A percentile compares a stretch with the other conserved stretches of the same genome.
phyloP scores from a whole-genome alignment of 176 grass and related monocot genomes.

The Oryza glumipatula region DNA sequence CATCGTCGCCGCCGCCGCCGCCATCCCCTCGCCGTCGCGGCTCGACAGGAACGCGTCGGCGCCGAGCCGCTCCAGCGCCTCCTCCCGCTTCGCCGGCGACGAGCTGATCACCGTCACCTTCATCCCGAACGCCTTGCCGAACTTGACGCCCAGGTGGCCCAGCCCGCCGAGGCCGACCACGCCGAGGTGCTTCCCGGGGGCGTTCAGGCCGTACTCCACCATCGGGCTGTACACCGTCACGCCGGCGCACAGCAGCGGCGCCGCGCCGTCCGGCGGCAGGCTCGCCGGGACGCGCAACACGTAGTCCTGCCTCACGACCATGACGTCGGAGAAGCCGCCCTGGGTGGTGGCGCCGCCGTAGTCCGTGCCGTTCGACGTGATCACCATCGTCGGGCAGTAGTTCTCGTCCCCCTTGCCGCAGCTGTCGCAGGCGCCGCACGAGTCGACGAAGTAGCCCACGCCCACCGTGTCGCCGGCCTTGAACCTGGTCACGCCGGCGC shows the following conservation, averaged over 20 bases:
- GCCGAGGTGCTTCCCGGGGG: slow-evolving; percentile 48
- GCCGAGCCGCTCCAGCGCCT: slow-evolving; percentile 50
- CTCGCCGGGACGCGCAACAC: slow-evolving; percentile 36
- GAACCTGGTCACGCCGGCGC: slow-evolving; percentile 44
- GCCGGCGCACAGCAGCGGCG: slow-evolving; percentile 42
- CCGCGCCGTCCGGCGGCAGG: slow-evolving; percentile 42
- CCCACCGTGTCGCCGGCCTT: slow-evolving; percentile 57
- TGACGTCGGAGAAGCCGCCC: slow-evolving; percentile 49
- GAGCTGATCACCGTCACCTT: slow-evolving; percentile 63
- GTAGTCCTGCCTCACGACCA: slow-evolving; percentile 42
- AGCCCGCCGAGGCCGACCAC: slow-evolving; percentile 58
- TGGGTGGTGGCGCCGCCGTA: slow-evolving; percentile 31
- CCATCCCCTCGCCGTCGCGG: slow-evolving; percentile 40
- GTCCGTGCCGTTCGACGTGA: slow-evolving; percentile 48
- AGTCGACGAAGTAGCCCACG: slow-evolving; percentile 53
- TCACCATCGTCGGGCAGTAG: slow-evolving; percentile 43
- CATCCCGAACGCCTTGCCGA: slow-evolving; percentile 61
- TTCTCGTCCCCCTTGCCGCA: slow-evolving; percentile 53
- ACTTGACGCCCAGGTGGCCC: slow-evolving; percentile 62
- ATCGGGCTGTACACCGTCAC: slow-evolving; percentile 54
- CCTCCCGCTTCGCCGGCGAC: slow-evolving; percentile 38
- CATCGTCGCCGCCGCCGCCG: slow-evolving; percentile 46
- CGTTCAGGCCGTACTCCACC: slow-evolving; percentile 43
- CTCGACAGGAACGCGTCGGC: slow-evolving; percentile 61
- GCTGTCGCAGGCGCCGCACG: slow-evolving; percentile 46